These are phyloP conservation scores for Sporothrix pseudoabietina DNA, from an alignment of 2,329 filamentous ascomycete species.

Conservation along the genomic window DNA sequence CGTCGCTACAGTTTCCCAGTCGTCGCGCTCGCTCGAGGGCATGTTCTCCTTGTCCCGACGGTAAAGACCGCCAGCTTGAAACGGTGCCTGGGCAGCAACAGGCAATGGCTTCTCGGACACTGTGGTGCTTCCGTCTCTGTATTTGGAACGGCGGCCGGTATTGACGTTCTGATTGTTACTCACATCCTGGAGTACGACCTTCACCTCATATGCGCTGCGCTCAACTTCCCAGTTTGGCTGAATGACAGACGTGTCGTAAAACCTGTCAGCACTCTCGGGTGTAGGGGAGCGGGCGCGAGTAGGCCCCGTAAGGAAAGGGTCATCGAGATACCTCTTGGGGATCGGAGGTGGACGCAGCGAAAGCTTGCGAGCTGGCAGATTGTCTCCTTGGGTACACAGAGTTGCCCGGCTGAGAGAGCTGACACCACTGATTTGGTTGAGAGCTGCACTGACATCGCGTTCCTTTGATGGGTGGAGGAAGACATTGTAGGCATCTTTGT, in stretches of 20 bases:
- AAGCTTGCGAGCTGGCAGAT: conserved; percentile 39
- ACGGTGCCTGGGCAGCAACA: neutral
- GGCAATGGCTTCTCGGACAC: neutral
- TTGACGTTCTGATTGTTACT: neutral
- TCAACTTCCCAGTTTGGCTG: conserved; percentile 31
- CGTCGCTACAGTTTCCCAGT: conserved; percentile 47
- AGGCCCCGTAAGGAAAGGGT: conserved; percentile 21
- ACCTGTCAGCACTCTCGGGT: conserved; percentile 26
- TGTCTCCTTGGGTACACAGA: conserved; percentile 35
- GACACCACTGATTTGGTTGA: conserved; percentile 41
- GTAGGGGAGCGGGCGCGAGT: conserved; percentile 24
- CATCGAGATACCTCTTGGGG: conserved; percentile 28
- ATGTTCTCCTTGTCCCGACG: conserved; percentile 18
- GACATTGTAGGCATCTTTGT: conserved; percentile 44
- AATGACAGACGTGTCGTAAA: conserved; percentile 32
- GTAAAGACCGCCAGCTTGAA: neutral
- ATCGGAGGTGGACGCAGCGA: conserved; percentile 30
- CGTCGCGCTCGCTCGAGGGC: conserved; percentile 41
- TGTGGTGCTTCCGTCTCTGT: neutral
- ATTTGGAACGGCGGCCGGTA: neutral
- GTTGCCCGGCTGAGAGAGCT: conserved; percentile 37
- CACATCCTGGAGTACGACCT: conserved; percentile 34
- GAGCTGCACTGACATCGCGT: conserved; percentile 48
- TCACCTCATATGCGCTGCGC: conserved; percentile 34
- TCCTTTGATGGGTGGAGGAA: conserved; percentile 47